Percentiles rank a stretch among this genome's conserved stretches.
Conservation (phyloP, 371 early-diverging fungal genomes). For the Dichotomocladium elegans region DNA sequence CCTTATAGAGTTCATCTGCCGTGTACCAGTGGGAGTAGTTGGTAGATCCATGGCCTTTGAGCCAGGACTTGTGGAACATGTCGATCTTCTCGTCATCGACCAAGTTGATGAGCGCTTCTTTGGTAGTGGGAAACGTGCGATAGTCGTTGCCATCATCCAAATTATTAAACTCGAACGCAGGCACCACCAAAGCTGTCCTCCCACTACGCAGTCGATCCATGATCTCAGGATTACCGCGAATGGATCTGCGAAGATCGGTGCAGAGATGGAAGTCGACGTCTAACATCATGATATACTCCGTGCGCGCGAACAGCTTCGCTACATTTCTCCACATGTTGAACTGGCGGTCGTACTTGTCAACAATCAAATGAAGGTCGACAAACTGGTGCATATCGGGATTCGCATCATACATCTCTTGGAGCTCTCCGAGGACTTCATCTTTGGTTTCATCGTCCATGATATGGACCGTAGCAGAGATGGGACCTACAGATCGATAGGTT, state of each 20-base stretch:
- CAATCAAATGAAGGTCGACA: constrained; percentile 57
- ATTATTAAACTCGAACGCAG: constrained; percentile 56
- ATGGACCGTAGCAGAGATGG: constrained; percentile 62
- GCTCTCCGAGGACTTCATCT: constrained; percentile 39
- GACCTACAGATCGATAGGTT: constrained; percentile 20
- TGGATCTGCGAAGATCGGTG: constrained; percentile 48
- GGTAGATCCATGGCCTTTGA: constrained; percentile 56
- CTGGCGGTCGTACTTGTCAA: constrained; percentile 57
- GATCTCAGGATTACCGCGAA: constrained; percentile 30
- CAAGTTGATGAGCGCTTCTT: constrained; percentile 32
- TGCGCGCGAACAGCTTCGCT: constrained; percentile 57
- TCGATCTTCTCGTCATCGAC: constrained; percentile 49
- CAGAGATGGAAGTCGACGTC: constrained; percentile 63
- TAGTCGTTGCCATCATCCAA: constrained; percentile 54
- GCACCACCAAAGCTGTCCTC: constrained; percentile 51
- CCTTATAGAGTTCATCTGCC: constrained; percentile 39
- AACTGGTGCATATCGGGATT: constrained; percentile 50
- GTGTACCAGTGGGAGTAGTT: constrained; percentile 52
- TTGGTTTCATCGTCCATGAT: constrained; percentile 54
- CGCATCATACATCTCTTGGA: constrained; percentile 43
- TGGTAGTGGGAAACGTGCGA: constrained; percentile 41
- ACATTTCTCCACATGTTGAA: constrained; percentile 69
- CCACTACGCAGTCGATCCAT: constrained; percentile 48
- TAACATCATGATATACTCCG: constrained; percentile 57
- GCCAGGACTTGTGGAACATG: constrained; percentile 55